Base-by-base conservation (phyloP, 2,329 filamentous ascomycete genomes). In the Trichoderma cornu-damae region DNA sequence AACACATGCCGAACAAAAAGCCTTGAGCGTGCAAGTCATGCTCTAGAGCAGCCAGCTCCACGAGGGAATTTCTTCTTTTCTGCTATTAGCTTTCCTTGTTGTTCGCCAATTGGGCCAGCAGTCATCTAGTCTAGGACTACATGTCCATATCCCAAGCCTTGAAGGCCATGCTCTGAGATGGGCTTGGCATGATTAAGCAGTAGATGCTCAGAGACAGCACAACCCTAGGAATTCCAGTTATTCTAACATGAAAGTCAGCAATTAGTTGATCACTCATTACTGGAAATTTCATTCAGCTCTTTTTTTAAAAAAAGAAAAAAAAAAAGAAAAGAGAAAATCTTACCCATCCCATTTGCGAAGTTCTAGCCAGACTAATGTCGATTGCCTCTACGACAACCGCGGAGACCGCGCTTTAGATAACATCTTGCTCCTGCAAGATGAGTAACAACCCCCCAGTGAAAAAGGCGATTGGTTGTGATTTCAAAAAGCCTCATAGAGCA, bases 1-100 rank as follows among this genome's bases (percentile, higher is more conserved):
- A 69, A 60, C 74, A 75, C 60, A 74, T 72, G 18, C 72, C 73
- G 14, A 73, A 67, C 54, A 72, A 70, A 51, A 74, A 68, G 4
- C 71, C 70, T 43, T 68, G 61, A 2, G 60, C 61, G 57, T 75
- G 72, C 16, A 73, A 60, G 24, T 70, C 61, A 40, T 73, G 69
- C 6, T 70, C 67, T 1, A 74, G 61, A 40, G 66, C 60, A 46
- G 67, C 70, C 56, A 75, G n/a, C 68, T 38, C 73, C 72, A 16
- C 63, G 65, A 6, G 73, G 72, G 37, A 73, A 75, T 61, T 73
- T 73, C 11, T 59, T 61, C 2, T 65, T 62, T 60, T 73, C 68
- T 20, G 64, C 61, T 34, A 69, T 64, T 18, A 73, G 60, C 26
- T 65, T 64, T 20, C 67, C 54, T 57, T 22, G 55, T 59, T 59